phyloP scores from a whole-genome alignment of 2,329 filamentous ascomycete genomes.

The Sordariomycetes sp. region DNA sequence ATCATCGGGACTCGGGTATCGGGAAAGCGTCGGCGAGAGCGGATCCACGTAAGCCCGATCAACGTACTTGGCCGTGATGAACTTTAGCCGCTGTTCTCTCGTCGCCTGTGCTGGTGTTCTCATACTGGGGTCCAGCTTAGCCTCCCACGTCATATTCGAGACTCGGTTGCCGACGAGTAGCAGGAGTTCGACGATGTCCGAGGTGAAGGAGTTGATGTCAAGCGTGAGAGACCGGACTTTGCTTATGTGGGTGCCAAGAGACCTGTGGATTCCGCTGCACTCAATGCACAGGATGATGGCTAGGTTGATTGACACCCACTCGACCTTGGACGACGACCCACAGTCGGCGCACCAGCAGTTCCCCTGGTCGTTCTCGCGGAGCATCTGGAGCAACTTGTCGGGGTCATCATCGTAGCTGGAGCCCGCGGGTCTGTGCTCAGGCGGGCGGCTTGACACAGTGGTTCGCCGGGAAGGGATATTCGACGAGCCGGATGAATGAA shows the following conservation, averaged over 20 bases:
- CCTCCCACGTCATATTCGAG: slow-evolving; percentile 96
- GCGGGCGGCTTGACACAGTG: slow-evolving; percentile 82
- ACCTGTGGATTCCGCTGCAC: slow-evolving; percentile 94
- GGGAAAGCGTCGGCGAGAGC: slow-evolving; percentile 63
- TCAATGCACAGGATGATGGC: slow-evolving; percentile 96
- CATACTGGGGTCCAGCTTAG: slow-evolving; percentile 58
- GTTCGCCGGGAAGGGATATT: slow-evolving; percentile 68
- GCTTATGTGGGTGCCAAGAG: slow-evolving; percentile 92
- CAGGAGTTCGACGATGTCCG: slow-evolving; percentile 90
- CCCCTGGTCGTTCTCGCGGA: slow-evolving; percentile 83
- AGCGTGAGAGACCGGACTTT: slow-evolving; percentile 92
- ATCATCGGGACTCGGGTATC: slow-evolving; percentile 73
- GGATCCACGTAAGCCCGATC: slow-evolving; percentile 73
- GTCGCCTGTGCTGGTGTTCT: slow-evolving; percentile 73
- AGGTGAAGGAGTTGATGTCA: slow-evolving; percentile 91
- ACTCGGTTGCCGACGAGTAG: slow-evolving; percentile 86
- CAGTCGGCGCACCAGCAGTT: slow-evolving; percentile 95
- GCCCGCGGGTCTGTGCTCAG: slow-evolving; percentile 56
- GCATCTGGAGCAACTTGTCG: slow-evolving; percentile 73
- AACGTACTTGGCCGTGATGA: slow-evolving; percentile 92
- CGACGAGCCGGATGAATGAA: slow-evolving; percentile 30
- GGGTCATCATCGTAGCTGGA: slow-evolving; percentile 72
- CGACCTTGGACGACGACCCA: slow-evolving; percentile 80
- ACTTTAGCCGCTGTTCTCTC: slow-evolving; percentile 82
- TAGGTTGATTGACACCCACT: slow-evolving; percentile 98